Percentiles rank a stretch among this genome's conserved stretches.
These are phyloP conservation scores for Schwanniomyces pseudopolymorphus DNA, from an alignment of 805 yeast genomes.

Conservation along the genomic window DNA sequence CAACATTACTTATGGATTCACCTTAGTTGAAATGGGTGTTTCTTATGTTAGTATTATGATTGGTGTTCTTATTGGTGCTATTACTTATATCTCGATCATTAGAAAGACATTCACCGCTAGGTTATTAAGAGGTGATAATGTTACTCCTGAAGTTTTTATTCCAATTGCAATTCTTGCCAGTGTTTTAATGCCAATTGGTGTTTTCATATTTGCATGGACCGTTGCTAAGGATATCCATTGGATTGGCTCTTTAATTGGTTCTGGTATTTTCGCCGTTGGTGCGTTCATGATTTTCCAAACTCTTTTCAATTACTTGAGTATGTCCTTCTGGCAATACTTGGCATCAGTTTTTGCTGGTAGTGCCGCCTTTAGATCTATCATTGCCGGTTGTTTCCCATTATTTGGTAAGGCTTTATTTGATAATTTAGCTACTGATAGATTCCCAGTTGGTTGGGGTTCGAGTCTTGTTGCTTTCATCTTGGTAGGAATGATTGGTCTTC, in stretches of 20 bases:
- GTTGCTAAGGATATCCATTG: constrained; percentile 39
- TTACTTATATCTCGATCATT: constrained; percentile 42
- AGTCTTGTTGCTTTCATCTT: constrained; percentile 48
- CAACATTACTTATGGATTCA: constrained; percentile 43
- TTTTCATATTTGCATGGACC: constrained; percentile 51
- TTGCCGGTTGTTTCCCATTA: constrained; percentile 62
- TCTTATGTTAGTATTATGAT: constrained; percentile 42
- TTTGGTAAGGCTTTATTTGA: constrained; percentile 58
- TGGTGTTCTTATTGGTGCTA: constrained; percentile 36
- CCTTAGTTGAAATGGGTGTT: constrained; percentile 48
- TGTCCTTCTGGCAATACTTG: constrained; percentile 45
- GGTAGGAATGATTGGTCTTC: constrained; percentile 45
- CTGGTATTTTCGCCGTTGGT: constrained; percentile 34
- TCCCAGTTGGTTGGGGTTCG: constrained; percentile 62
- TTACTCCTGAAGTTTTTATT: constrained; percentile 36
- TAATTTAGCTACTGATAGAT: constrained; percentile 47
- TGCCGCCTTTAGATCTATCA: constrained; percentile 47
- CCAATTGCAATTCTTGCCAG: constrained; percentile 32
- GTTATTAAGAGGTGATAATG: constrained; percentile 16
- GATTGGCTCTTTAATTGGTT: constrained; percentile 45
- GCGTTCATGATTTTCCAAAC: constrained; percentile 49
- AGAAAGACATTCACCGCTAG: constrained; percentile 15
- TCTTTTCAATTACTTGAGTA: constrained; percentile 46
- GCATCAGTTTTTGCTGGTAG: constrained; percentile 64
- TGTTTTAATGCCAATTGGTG: constrained; percentile 17